Evolutionary conservation across 148 eudicot genomes (phyloP).

Genomic region (Vaccinium vitisidaea): DNA sequence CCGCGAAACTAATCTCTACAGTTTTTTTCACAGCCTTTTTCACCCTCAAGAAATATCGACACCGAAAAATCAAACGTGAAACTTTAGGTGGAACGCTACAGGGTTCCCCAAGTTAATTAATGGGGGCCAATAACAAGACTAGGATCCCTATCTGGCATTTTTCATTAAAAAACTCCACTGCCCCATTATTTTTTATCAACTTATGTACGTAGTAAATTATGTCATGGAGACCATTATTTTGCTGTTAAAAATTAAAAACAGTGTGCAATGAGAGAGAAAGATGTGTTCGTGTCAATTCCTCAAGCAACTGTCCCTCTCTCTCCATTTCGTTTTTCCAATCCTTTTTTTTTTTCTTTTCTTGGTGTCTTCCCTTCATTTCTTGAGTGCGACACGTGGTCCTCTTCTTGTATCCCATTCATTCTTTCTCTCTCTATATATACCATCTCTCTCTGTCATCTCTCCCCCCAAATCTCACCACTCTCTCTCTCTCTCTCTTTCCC

Average conservation of each 20-base stretch:
- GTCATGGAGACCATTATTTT: not conserved
- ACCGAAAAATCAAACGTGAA: too few relatives aligned
- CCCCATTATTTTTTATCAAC: not conserved
- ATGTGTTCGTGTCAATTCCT: conserved; percentile 24
- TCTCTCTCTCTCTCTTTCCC: conserved; percentile 2
- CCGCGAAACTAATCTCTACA: too few relatives aligned
- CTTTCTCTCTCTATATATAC: conserved; percentile 26
- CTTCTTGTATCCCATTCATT: not conserved
- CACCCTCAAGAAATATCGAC: too few relatives aligned
- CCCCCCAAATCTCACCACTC: not conserved
- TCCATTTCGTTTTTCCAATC: conserved; percentile 3
- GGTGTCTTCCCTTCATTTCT: not conserved
- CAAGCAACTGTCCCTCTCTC: conserved; percentile 11
- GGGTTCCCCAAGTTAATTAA: not conserved
- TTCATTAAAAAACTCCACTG: not conserved
- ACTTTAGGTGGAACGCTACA: too few relatives aligned
- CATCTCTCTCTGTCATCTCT: not conserved
- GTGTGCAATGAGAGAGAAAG: not conserved
- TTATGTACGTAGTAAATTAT: not conserved
- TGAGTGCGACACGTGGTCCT: conserved; percentile 30
- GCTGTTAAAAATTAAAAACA: not conserved
- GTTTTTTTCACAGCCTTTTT: too few relatives aligned
- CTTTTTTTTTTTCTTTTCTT: not conserved
- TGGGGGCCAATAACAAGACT: not conserved
- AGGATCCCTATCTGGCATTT: not conserved